phyloP scores from a whole-genome alignment of 768 basidiomycete species.

The Holtermannia corniformis region DNA sequence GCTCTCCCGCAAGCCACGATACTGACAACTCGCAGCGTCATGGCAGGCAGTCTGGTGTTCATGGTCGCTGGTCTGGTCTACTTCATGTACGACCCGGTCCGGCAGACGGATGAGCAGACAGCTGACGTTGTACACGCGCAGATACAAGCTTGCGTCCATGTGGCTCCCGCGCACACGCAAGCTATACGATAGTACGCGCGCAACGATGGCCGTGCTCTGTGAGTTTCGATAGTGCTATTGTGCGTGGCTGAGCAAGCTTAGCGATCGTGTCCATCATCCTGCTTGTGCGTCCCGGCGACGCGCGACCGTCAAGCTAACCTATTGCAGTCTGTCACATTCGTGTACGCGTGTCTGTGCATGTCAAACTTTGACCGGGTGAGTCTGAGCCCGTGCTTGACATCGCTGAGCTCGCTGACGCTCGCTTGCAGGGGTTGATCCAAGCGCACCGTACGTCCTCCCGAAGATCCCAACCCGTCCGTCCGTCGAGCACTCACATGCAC shows the following conservation, averaged over 20 bases:
- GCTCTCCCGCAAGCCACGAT: not conserved
- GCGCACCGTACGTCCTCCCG: constrained; percentile 19
- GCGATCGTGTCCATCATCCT: constrained; percentile 28
- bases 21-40: constrained; percentile 7
- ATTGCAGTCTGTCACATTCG: constrained; percentile 17
- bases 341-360: constrained; percentile 22
- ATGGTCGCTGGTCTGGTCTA: constrained; percentile 25
- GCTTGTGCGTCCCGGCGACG: constrained; percentile 4
- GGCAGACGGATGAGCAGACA: not conserved
- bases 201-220: constrained; percentile 31
- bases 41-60: constrained; percentile 14
- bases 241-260: constrained; percentile 1
- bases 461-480: not conserved
- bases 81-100: constrained; percentile 25
- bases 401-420: not conserved
- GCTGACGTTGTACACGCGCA: constrained; percentile 1
- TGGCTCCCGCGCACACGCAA: constrained; percentile 17
- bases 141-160: constrained; percentile 31
- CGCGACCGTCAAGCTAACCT: not conserved
- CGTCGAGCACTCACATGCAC: not conserved
- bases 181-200: constrained; percentile 25
- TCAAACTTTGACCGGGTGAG: constrained; percentile 18
- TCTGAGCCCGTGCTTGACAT: not conserved
- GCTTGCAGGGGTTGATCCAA: constrained; percentile 12
- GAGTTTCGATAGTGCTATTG: not conserved